Conservation (phyloP, 139 green algal genomes). For the Coelastrella sp. region DNA sequence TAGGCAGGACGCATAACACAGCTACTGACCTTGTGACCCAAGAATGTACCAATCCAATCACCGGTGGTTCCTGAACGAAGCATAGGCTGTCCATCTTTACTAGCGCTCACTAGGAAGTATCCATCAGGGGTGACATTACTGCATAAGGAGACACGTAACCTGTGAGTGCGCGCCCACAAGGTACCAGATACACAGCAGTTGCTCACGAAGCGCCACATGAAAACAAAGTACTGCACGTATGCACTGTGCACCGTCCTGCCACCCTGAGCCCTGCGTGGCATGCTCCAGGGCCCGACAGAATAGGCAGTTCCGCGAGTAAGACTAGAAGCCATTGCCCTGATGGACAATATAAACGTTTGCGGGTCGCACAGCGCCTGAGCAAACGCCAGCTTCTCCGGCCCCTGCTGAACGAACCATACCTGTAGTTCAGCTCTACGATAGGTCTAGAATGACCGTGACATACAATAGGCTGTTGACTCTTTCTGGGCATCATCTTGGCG, state of each 20-base stretch:
- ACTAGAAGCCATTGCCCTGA: no score
- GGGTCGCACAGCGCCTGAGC: no score
- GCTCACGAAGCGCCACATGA: no score
- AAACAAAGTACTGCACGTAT: no score
- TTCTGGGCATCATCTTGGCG: slow-evolving; percentile 40
- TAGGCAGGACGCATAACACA: neutral
- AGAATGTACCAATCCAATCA: slow-evolving; percentile 99
- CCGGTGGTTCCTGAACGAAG: slow-evolving; percentile 94
- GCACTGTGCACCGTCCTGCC: no score
- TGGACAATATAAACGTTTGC: no score
- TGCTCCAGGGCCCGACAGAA: no score
- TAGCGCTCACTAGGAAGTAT: slow-evolving; percentile 94
- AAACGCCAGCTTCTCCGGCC: neutral
- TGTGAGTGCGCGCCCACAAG: no score
- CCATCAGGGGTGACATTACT: slow-evolving; percentile 94
- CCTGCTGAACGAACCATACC: slow-evolving; percentile 51
- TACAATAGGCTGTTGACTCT: slow-evolving; percentile 48
- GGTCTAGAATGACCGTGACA: slow-evolving; percentile 94
- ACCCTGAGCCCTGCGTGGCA: no score
- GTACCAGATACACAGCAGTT: no score
- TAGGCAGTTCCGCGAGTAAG: no score
- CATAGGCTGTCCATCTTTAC: slow-evolving; percentile 99
- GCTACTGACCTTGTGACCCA: slow-evolving; percentile 92
- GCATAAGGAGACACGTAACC: neutral
- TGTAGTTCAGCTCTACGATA: slow-evolving; percentile 98